Evolutionary conservation across 2,329 filamentous ascomycete genomes (phyloP).

Genomic region (Apiospora aurea): DNA sequence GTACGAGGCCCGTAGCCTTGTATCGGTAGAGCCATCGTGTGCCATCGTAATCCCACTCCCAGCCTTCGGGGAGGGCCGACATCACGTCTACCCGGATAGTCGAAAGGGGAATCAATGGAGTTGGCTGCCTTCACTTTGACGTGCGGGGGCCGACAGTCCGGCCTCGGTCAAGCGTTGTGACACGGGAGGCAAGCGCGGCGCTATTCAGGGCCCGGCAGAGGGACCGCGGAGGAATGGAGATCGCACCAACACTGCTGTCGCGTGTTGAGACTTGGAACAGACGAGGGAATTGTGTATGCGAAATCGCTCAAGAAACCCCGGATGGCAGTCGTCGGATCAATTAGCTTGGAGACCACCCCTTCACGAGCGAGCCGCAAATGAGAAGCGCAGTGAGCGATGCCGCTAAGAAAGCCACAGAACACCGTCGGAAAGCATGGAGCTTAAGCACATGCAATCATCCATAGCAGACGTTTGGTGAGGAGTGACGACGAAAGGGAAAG

Average conservation of each 20-base stretch:
- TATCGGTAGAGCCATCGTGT: constrained; percentile 65
- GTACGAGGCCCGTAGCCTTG: constrained; percentile 59
- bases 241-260: background rate
- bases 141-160: background rate
- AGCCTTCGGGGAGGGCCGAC: constrained; percentile 57
- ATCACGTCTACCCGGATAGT: constrained; percentile 35
- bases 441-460: background rate
- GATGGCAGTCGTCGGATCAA: background rate
- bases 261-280: background rate
- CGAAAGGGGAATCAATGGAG: background rate
- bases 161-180: background rate
- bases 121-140: background rate
- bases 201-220: background rate
- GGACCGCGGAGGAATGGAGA: background rate
- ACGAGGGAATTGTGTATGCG: background rate
- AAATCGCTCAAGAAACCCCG: background rate
- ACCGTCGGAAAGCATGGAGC: constrained; percentile 1
- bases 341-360: background rate
- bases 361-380: background rate
- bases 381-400: background rate
- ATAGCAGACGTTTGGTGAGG: background rate
- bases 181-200: background rate
- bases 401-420: constrained; percentile 15
- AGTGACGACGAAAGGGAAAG: background rate
- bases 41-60: constrained; percentile 66